Base-by-base conservation (phyloP, 345 rosid species). In the Schrenkiella parvula region DNA sequence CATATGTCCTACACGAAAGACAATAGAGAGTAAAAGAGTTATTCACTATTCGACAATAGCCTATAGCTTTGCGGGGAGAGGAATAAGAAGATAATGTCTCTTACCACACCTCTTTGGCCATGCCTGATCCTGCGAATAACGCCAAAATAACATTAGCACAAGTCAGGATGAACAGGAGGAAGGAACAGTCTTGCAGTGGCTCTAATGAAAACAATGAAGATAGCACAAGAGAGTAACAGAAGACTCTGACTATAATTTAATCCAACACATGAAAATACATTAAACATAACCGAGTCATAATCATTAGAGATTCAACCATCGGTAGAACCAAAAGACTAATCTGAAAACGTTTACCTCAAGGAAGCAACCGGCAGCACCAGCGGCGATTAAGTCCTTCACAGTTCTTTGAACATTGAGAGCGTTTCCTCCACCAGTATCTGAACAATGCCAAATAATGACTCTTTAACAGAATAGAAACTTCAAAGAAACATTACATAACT, bases 31-130 rank as follows among this genome's bases (percentile, higher is more conserved):
- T 0, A 58, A 26, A 63, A 13, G 52, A 29, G 32, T 35, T 56
- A 22, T 31, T 53, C 38, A 64, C 22, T 22, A 71, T 34, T 29
- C 17, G 53, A 73, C 35, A 51, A 25, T 13, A 47, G 38, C 39
- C 23, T 8, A 69, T 31, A 78, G 44, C 17, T 48, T 48, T 48
- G 12, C 2, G 21, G 4, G 28, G 15, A 68, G 18, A 52, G 8
- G 19, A 50, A 66, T 6, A 48, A 51, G 22, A 52, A 46, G 19
- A 22, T 63, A 7, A 56, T 28, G 61, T 43, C 3, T 23, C 82
- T 74, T 72, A 82, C 85, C 88, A 50, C 85, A 86, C 65, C 81
- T 86, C 81, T 81, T 81, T 23, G 91, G 87, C 84, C 88, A 86
- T 38, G 87, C 85, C 64, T 86, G 85, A 71, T 84, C 88, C 85